Evolutionary conservation across 83 land plant species (phyloP).

Genomic region (Picea abies): DNA sequence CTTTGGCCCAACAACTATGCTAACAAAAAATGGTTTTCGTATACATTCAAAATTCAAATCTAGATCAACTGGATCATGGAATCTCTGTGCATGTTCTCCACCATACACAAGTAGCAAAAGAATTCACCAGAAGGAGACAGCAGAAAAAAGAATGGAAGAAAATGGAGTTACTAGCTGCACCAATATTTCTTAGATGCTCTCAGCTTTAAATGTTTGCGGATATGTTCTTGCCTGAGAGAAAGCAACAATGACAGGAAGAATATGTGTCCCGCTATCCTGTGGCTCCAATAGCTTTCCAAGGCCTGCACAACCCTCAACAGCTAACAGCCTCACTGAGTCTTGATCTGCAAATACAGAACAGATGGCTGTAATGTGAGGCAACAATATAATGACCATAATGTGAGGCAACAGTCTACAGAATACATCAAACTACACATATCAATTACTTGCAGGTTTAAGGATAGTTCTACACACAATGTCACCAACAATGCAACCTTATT

Average conservation of each 20-base stretch:
- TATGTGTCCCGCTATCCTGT: constrained; percentile 80
- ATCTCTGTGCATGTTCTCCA: not conserved
- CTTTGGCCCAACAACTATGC: too few species aligned
- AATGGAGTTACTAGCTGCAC: too few species aligned
- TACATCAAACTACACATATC: not conserved
- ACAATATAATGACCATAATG: not conserved
- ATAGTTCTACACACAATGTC: not conserved
- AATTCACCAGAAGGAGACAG: not conserved
- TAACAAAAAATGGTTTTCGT: not conserved
- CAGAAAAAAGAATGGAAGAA: too few species aligned
- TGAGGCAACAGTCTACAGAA: not conserved
- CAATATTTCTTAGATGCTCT: too few species aligned
- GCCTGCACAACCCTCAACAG: constrained; percentile 98
- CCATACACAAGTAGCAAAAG: not conserved
- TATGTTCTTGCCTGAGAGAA: constrained; percentile 73
- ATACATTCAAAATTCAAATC: not conserved
- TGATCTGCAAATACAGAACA: constrained; percentile 60
- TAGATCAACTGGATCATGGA: not conserved
- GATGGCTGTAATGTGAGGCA: not conserved
- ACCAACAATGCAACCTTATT: not conserved
- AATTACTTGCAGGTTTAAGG: not conserved
- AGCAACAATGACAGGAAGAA: constrained; percentile 85
- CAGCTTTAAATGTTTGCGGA: not conserved
- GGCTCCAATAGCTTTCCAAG: constrained; percentile 92
- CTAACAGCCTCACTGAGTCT: constrained; percentile 90